A percentile compares a stretch with the other conserved stretches of the same genome.
Conservation (phyloP, 1,284 basidiomycete genomes). For the Papiliotrema laurentii region DNA sequence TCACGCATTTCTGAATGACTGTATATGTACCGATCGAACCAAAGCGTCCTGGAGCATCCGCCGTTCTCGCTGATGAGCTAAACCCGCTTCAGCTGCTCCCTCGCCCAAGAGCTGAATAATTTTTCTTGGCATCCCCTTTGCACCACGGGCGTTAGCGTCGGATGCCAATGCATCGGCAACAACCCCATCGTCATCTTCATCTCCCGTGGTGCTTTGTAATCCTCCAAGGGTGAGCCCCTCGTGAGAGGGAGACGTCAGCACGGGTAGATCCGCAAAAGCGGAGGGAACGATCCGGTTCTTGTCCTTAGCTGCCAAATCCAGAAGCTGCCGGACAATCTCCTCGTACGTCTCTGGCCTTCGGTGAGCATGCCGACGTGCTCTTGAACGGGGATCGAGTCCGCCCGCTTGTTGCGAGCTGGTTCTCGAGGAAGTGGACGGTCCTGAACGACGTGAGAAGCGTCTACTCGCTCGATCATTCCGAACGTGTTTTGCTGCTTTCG, state of each 20-base stretch:
- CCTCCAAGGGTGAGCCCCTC: background rate
- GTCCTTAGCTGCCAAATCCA: conserved; percentile 10
- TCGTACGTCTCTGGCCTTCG: conserved; percentile 14
- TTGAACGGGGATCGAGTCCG: conserved; percentile 10
- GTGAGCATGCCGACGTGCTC: conserved; percentile 6
- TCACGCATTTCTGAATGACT: no score
- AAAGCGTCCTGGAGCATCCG: conserved; percentile 11
- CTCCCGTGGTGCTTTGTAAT: background rate
- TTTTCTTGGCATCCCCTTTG: conserved; percentile 13
- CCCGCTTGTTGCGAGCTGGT: background rate
- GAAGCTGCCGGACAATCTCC: conserved; percentile 15
- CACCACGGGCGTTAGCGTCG: background rate
- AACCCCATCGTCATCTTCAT: background rate
- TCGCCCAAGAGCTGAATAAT: conserved; percentile 24
- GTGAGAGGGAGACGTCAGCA: background rate
- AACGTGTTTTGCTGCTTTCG: background rate
- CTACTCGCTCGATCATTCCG: background rate
- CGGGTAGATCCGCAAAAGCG: background rate
- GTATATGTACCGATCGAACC: background rate
- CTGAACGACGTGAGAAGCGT: conserved; percentile 7
- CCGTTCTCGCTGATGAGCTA: conserved; percentile 19
- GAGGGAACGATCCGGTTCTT: conserved; percentile 7
- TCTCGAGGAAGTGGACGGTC: background rate
- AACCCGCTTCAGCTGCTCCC: conserved; percentile 23
- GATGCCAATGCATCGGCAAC: conserved; percentile 1